Percentiles rank a stretch among this genome's conserved stretches.
These are phyloP conservation scores for Dioszegia crocea DNA, from an alignment of 768 basidiomycete species.

Conservation along the genomic window DNA sequence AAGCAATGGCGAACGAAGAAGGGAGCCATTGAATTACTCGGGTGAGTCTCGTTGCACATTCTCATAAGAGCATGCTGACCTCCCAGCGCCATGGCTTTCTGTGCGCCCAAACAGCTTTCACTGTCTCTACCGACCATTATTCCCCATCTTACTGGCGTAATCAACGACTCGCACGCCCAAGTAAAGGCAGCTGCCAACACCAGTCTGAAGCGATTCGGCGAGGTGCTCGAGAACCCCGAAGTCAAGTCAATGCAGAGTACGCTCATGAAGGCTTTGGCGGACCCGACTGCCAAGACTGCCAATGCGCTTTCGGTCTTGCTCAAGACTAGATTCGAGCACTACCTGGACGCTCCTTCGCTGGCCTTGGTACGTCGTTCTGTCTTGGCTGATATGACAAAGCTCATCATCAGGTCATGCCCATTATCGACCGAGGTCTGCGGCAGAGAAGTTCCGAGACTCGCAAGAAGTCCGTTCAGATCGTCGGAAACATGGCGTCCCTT, in stretches of 20 bases:
- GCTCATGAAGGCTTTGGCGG: conserved; percentile 89
- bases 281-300: conserved; percentile 78
- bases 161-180: conserved; percentile 97
- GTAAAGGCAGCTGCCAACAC: conserved; percentile 88
- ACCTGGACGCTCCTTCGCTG: conserved; percentile 93
- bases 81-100: conserved; percentile 84
- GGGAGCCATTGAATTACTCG: conserved; percentile 91
- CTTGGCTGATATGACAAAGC: not conserved
- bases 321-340: conserved; percentile 94
- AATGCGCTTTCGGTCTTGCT: conserved; percentile 78
- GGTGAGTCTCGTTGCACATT: conserved; percentile 46
- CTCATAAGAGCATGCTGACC: conserved; percentile 4
- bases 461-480: conserved; percentile 91
- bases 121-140: conserved; percentile 93
- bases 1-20: conserved; percentile 96
- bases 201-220: conserved; percentile 94
- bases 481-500: conserved; percentile 72
- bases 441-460: conserved; percentile 92
- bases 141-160: conserved; percentile 84
- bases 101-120: conserved; percentile 90
- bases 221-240: conserved; percentile 96
- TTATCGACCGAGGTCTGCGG: conserved; percentile 84
- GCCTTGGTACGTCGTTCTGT: conserved; percentile 60
- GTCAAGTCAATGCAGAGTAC: conserved; percentile 84
- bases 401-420: conserved; percentile 63